Percentiles rank a stretch among this genome's conserved stretches.
These are phyloP conservation scores for Tolypocladium cylindrosporum DNA, from an alignment of 2,329 filamentous ascomycete species.

Conservation along the genomic window DNA sequence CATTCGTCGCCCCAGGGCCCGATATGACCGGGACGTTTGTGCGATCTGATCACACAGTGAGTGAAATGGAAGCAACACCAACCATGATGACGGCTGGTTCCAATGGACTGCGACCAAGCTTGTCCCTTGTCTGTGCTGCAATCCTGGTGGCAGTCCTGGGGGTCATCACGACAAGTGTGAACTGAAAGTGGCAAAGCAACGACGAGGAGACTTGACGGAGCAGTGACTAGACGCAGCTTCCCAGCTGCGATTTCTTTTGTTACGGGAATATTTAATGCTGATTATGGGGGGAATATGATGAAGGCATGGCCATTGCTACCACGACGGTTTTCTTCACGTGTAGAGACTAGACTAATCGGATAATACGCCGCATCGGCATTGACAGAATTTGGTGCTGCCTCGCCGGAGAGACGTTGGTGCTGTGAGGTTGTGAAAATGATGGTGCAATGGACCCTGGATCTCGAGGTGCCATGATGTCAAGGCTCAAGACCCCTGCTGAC, in stretches of 20 bases:
- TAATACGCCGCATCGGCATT: neutral
- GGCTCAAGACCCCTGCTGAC: neutral
- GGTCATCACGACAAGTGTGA: neutral
- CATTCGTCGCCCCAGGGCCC: neutral
- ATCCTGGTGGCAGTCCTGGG: neutral
- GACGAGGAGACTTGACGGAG: neutral
- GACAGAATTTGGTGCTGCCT: neutral
- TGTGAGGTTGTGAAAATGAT: neutral
- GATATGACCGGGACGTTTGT: neutral
- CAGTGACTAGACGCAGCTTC: neutral
- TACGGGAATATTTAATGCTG: conserved; percentile 6
- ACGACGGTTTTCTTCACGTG: conserved; percentile 6
- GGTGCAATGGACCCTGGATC: neutral
- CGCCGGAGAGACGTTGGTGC: neutral
- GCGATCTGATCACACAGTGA: neutral
- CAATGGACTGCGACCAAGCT: neutral
- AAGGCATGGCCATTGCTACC: conserved; percentile 8
- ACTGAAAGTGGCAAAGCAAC: neutral
- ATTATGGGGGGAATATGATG: conserved; percentile 9
- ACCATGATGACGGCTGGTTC: neutral
- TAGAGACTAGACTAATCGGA: conserved; percentile 8
- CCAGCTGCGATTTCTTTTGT: conserved; percentile 2
- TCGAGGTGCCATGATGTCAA: neutral
- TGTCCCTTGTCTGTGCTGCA: neutral
- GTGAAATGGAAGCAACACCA: neutral